Percentiles rank a stretch among this genome's conserved stretches.
Conservation (phyloP, 2,329 filamentous ascomycete species). For the Aphanocladium album region DNA sequence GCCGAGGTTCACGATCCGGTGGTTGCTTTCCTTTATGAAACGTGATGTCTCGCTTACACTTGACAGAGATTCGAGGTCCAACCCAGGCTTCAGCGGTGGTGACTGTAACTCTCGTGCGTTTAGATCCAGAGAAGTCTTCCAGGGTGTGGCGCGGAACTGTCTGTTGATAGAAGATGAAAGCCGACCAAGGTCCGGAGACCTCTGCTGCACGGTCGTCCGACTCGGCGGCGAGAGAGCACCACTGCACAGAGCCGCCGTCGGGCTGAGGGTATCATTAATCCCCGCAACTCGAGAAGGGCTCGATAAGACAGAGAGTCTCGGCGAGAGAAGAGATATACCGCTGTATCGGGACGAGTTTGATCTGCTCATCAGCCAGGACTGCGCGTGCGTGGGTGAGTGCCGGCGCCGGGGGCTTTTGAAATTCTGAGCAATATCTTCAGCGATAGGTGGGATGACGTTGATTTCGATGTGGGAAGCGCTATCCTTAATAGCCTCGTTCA, state of each 20-base stretch:
- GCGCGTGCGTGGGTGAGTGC: not conserved
- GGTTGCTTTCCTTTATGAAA: not conserved
- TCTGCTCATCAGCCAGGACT: not conserved
- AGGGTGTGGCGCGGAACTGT: not conserved
- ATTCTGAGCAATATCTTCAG: not conserved
- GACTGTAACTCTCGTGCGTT: not conserved
- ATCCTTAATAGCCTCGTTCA: not conserved
- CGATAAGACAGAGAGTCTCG: not conserved
- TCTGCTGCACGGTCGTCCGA: no score
- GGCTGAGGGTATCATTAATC: not conserved
- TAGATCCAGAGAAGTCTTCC: not conserved
- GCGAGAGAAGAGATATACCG: not conserved
- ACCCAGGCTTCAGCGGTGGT: not conserved
- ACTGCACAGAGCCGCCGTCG: not conserved
- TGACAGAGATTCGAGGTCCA: not conserved
- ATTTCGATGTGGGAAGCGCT: not conserved
- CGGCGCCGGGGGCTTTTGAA: not conserved
- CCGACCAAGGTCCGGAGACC: not conserved
- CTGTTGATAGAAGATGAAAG: not conserved
- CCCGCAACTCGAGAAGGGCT: not conserved
- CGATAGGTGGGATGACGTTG: not conserved
- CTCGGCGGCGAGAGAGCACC: not conserved
- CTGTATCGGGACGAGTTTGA: not conserved
- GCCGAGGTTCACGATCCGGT: not conserved
- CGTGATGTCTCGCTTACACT: not conserved